Percentiles rank a stretch among this genome's conserved stretches.
phyloP scores from a whole-genome alignment of 768 basidiomycete genomes.

The Phanerochaete sordida region DNA sequence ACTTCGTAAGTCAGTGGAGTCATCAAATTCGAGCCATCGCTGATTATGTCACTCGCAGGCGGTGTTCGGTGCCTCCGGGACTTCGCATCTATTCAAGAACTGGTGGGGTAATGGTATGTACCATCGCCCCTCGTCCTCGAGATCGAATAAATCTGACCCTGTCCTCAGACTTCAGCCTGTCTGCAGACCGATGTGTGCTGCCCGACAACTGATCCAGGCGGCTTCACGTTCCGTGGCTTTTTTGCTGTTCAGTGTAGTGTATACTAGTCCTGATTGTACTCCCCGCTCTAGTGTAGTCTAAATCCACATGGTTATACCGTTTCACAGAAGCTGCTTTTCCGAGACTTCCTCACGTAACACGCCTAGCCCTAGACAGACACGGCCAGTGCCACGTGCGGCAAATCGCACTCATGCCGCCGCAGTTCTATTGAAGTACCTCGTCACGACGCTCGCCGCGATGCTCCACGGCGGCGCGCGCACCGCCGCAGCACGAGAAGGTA shows the following conservation, averaged over 20 bases:
- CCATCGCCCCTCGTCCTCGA: no score
- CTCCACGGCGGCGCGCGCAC: slow-evolving; percentile 42
- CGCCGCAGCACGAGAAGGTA: slow-evolving; percentile 42
- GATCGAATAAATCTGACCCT: neutral
- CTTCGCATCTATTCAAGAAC: slow-evolving; percentile 22
- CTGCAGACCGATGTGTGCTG: slow-evolving; percentile 8
- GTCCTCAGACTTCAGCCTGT: slow-evolving; percentile 7
- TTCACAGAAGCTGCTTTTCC: slow-evolving; percentile 45
- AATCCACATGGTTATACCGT: no score
- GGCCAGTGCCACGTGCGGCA: slow-evolving; percentile 45
- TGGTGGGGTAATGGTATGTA: slow-evolving; percentile 14
- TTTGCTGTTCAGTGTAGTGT: neutral
- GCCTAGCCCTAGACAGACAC: slow-evolving; percentile 40
- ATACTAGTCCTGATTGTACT: neutral
- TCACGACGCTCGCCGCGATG: slow-evolving; percentile 55
- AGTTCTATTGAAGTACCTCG: slow-evolving; percentile 70
- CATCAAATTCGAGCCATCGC: neutral
- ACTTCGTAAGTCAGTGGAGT: slow-evolving; percentile 18
- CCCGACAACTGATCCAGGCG: slow-evolving; percentile 6
- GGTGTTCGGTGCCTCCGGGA: slow-evolving; percentile 26
- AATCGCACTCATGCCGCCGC: slow-evolving; percentile 69
- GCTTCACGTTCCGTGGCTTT: neutral
- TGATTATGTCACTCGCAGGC: slow-evolving; percentile 9
- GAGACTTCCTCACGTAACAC: slow-evolving; percentile 47
- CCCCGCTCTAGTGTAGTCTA: no score